These are phyloP conservation scores for Lactarius hengduanensis DNA, from an alignment of 768 basidiomycete species.

Conservation along the genomic window DNA sequence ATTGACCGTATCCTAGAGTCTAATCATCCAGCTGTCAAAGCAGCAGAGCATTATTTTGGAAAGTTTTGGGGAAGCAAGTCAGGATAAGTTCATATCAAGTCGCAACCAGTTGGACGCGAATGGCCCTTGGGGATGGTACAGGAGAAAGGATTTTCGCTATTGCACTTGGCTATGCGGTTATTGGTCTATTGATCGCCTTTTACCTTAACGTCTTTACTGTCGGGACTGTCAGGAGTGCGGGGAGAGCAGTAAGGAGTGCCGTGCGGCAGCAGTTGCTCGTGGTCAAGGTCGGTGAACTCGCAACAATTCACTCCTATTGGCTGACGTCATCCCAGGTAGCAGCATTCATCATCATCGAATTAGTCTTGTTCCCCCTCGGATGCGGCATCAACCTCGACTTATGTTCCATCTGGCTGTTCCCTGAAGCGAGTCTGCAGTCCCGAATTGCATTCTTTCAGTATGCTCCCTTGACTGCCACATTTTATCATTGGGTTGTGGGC, in stretches of 20 bases:
- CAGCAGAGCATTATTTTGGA: constrained; percentile 62
- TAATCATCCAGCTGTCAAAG: constrained; percentile 39
- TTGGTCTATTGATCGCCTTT: constrained; percentile 54
- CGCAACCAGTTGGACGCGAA: constrained; percentile 52
- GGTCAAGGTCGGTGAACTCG: constrained; percentile 60
- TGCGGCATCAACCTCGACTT: constrained; percentile 84
- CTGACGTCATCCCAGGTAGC: constrained; percentile 59
- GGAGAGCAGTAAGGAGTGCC: constrained; percentile 67
- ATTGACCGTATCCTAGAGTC: constrained; percentile 40
- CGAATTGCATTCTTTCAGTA: constrained; percentile 64
- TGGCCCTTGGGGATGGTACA: constrained; percentile 64
- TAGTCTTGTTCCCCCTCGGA: constrained; percentile 84
- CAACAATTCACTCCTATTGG: too few relatives aligned
- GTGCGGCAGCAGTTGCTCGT: constrained; percentile 83
- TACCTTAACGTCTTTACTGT: constrained; percentile 76
- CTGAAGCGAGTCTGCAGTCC: constrained; percentile 62
- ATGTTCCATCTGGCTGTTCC: constrained; percentile 84
- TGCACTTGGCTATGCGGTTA: constrained; percentile 68
- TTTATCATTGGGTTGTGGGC: constrained; percentile 92
- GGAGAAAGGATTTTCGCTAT: constrained; percentile 69
- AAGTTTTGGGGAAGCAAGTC: constrained; percentile 56
- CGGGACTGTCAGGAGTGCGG: constrained; percentile 71
- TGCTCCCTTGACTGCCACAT: constrained; percentile 78
- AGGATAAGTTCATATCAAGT: constrained; percentile 41
- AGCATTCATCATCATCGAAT: constrained; percentile 87